A percentile compares a stretch with the other conserved stretches of the same genome.
Evolutionary conservation across 1,139 yeast genomes (phyloP).

Genomic region (Zhuliangozyma blackwelliae): DNA sequence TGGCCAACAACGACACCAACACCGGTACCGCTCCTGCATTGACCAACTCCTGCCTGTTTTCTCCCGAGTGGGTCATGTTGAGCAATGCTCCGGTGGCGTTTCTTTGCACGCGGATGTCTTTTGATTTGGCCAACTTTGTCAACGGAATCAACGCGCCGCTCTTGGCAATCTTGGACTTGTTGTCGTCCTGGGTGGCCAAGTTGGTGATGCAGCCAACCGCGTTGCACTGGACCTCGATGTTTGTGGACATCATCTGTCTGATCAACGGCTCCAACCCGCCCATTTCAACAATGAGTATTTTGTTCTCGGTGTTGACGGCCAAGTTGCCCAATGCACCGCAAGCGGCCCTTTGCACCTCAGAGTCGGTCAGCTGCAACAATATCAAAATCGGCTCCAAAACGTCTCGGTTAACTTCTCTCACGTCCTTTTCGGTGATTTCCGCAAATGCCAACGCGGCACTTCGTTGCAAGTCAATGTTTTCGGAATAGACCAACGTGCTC

Average conservation of each 20-base stretch:
- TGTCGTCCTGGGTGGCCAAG: conserved; percentile 97
- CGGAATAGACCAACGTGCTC: conserved; percentile 89
- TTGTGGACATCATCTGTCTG: conserved; percentile 95
- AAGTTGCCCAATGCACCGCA: conserved; percentile 97
- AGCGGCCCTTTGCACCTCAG: conserved; percentile 97
- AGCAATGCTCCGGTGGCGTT: conserved; percentile 97
- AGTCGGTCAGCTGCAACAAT: conserved; percentile 78
- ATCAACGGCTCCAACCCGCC: conserved; percentile 96
- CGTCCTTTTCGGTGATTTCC: conserved; percentile 95
- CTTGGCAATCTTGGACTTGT: conserved; percentile 90
- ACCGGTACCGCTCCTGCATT: conserved; percentile 99
- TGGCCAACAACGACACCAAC: conserved; percentile 79
- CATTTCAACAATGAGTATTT: conserved; percentile 91
- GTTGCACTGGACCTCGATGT: conserved; percentile 97
- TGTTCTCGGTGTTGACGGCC: conserved; percentile 95
- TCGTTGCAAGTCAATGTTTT: conserved; percentile 89
- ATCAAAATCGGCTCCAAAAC: conserved; percentile 91
- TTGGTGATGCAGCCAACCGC: conserved; percentile 99
- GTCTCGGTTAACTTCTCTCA: conserved; percentile 83
- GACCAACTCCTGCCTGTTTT: conserved; percentile 92
- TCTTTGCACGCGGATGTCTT: conserved; percentile 93
- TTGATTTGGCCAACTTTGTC: conserved; percentile 88
- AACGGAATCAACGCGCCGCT: conserved; percentile 95
- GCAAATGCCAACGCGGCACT: conserved; percentile 99
- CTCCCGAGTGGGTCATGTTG: conserved; percentile 97